Conservation (phyloP, 768 basidiomycete genomes). For the Suillus tomentosus region DNA sequence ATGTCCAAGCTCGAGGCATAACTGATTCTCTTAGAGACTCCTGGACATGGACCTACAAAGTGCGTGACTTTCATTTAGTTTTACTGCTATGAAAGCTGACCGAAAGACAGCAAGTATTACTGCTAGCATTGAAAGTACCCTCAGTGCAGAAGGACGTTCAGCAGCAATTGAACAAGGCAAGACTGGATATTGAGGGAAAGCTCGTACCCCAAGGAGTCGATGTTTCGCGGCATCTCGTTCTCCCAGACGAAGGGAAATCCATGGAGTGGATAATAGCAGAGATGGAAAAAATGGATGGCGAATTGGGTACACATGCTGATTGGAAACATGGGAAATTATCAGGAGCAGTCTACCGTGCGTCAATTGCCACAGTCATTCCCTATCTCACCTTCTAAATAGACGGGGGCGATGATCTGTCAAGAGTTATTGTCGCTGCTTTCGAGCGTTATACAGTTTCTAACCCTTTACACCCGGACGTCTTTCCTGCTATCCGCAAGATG, state of each 20-base stretch:
- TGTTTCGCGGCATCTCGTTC: slow-evolving; percentile 63
- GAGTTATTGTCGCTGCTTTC: slow-evolving; percentile 79
- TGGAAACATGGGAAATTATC: slow-evolving; percentile 78
- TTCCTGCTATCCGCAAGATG: slow-evolving; percentile 94
- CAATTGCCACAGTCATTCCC: slow-evolving; percentile 3
- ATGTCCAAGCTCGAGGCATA: slow-evolving; percentile 41
- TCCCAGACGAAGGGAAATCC: slow-evolving; percentile 66
- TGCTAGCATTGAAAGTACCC: slow-evolving; percentile 64
- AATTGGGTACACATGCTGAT: slow-evolving; percentile 45
- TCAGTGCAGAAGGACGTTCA: slow-evolving; percentile 59
- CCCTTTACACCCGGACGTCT: slow-evolving; percentile 91
- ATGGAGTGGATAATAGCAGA: slow-evolving; percentile 75
- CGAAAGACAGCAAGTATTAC: slow-evolving; percentile 48
- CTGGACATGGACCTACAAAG: slow-evolving; percentile 32
- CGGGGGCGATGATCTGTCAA: slow-evolving; percentile 80
- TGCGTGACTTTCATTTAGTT: slow-evolving; percentile 13
- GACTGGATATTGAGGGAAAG: slow-evolving; percentile 62
- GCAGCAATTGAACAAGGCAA: slow-evolving; percentile 63
- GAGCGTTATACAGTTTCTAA: slow-evolving; percentile 83
- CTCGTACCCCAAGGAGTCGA: slow-evolving; percentile 65
- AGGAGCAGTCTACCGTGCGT: slow-evolving; percentile 85
- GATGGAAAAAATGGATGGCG: slow-evolving; percentile 79
- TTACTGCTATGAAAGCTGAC: neutral
- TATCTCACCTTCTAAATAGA: slow-evolving; percentile 43
- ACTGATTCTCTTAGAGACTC: slow-evolving; percentile 25